Evolutionary conservation across 345 rosid genomes (phyloP), one percentile per base, ranked within the genome.

Genomic region (Salix purpurea): DNA sequence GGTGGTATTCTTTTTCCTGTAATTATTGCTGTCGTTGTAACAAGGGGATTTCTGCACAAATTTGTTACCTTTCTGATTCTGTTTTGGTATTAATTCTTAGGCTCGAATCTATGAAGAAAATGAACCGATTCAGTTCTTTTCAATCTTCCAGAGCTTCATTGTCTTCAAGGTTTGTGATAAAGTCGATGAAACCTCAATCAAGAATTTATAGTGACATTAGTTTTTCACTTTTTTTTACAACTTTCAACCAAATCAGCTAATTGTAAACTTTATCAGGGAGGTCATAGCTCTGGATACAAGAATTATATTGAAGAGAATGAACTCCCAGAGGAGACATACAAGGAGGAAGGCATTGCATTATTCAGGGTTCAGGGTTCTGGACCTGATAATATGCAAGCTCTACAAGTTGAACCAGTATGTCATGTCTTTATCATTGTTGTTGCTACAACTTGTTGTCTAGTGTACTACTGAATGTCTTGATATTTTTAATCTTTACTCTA

Each of bases 301-400:
- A 90, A 84, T 60, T 84, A 85, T 77, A 78, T 91, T 83, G 86
- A 86, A 50, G 96, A 92, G 84, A 94, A 88, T 69, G 97, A 84
- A 83, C 80, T 90, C 80, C 90, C 92, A 14, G 96, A 94, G 80
- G 94, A 82, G 64, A 96, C 97, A 36, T 94, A 92, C 70, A 81
- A 81, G 21, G 92, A 91, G 80, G 92, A 92, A 70, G 93, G 96
- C 73, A 50, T 90, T 79, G 99, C 99, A 19, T 71, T 96, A 69
- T 96, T 96, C 82, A 88, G 92, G 67, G 81, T 94, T 77, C 97
- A 96, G 84, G 99, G 99, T 69, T 87, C 97, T 84, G 99, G 98
- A 86, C 99, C 99, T 44, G 97, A 96, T 76, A 89, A 91, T 81
- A 94, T 96, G 99, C 99, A 96, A 90, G 93, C 98, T 64, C 86